phyloP scores from a whole-genome alignment of 352 stramenopile species.

The Blastocystis sp. region DNA sequence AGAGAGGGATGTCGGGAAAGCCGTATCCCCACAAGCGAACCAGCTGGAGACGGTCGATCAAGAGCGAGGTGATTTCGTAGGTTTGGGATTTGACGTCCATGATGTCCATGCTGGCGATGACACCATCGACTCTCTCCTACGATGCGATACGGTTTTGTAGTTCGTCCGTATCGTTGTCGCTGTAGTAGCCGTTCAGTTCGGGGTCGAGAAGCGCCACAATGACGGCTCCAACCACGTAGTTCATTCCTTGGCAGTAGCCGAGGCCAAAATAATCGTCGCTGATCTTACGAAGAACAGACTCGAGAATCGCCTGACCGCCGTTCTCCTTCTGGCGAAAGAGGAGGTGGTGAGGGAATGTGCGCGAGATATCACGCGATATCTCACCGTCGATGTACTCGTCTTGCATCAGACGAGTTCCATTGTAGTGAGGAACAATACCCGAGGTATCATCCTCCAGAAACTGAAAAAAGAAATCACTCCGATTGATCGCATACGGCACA shows the following conservation, averaged over 20 bases:
- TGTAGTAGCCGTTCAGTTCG: slow-evolving; percentile 50
- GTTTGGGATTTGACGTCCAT: slow-evolving; percentile 13
- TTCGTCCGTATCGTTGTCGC: slow-evolving; percentile 45
- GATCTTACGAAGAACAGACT: slow-evolving; percentile 40
- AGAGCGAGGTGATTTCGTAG: not conserved
- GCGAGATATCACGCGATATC: slow-evolving; percentile 42
- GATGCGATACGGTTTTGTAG: not conserved
- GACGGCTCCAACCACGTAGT: slow-evolving; percentile 27
- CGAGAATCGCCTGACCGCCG: slow-evolving; percentile 9
- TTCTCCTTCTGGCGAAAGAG: slow-evolving; percentile 50
- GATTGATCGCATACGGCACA: not conserved
- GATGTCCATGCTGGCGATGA: not conserved
- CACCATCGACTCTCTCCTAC: not conserved
- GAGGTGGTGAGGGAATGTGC: slow-evolving; percentile 44
- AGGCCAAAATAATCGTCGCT: slow-evolving; percentile 51
- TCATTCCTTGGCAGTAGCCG: slow-evolving; percentile 50
- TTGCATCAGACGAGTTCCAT: slow-evolving; percentile 34
- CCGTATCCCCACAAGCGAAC: slow-evolving; percentile 46
- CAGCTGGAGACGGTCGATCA: slow-evolving; percentile 40
- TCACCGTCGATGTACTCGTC: slow-evolving; percentile 54
- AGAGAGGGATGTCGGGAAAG: slow-evolving; percentile 35
- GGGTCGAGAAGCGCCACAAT: slow-evolving; percentile 23
- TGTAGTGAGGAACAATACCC: slow-evolving; percentile 28
- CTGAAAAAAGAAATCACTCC: slow-evolving; percentile 21
- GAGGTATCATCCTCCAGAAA: slow-evolving; percentile 22